Evolutionary conservation across 2,329 filamentous ascomycete species (phyloP).

Genomic region (Aspergillus fructus): DNA sequence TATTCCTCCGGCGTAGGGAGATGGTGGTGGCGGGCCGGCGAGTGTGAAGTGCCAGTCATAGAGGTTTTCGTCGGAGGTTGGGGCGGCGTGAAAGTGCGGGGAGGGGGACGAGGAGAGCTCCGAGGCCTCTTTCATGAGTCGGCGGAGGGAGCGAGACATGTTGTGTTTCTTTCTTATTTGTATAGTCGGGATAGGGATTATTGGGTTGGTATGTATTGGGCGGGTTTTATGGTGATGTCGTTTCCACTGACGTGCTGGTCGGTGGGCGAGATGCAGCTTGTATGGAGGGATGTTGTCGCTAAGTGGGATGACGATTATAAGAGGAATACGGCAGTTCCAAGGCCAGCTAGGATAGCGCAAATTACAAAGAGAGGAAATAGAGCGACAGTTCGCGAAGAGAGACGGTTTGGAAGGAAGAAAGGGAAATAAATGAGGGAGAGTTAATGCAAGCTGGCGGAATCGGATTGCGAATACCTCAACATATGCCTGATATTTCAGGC

Average conservation of each 20-base stretch:
- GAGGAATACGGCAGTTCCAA: not conserved
- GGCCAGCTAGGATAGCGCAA: conserved; percentile 1
- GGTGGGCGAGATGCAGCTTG: not conserved
- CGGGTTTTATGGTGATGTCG: not conserved
- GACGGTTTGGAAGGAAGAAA: not conserved
- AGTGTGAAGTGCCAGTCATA: conserved; percentile 99
- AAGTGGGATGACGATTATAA: not conserved
- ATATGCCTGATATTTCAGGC: not conserved
- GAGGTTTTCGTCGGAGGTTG: conserved; percentile 77
- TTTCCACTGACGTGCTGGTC: not conserved
- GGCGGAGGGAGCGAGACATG: conserved; percentile 37
- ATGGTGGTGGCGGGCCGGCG: conserved; percentile 76
- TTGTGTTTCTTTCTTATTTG: not conserved
- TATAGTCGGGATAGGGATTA: not conserved
- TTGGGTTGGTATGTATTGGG: not conserved
- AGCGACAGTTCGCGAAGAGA: not conserved
- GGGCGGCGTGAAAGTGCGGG: conserved; percentile 79
- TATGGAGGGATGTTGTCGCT: not conserved
- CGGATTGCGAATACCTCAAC: not conserved
- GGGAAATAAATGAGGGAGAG: not conserved
- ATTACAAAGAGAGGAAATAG: not conserved
- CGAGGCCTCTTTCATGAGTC: conserved; percentile 74
- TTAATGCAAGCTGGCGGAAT: conserved; percentile 2
- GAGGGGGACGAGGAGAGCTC: conserved; percentile 80
- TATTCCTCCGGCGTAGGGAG: conserved; percentile 75